Conservation (phyloP, 1,139 yeast species). For the Hyphopichia wangnamkhiaoensis region DNA sequence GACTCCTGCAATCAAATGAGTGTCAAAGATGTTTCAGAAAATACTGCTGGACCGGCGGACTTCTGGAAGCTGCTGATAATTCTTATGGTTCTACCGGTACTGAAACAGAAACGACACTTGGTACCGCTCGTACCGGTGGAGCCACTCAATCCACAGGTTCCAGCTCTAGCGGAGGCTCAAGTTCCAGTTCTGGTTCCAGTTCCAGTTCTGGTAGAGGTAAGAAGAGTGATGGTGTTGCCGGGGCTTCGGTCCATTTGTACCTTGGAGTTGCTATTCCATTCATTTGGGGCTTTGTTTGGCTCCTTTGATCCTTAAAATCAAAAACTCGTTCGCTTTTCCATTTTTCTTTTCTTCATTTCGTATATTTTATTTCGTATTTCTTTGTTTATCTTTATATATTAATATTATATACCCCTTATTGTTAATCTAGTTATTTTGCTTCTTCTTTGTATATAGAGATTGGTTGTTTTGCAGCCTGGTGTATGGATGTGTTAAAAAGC, state of each 20-base stretch:
- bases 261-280: not conserved
- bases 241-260: not conserved
- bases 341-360: not conserved
- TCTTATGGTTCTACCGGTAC: slow-evolving; percentile 10
- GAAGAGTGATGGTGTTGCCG: not conserved
- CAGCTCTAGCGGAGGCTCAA: not conserved
- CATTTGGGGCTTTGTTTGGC: not conserved
- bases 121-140: not conserved
- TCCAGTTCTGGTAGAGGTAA: not conserved
- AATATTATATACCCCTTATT: not conserved
- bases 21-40: slow-evolving; percentile 39
- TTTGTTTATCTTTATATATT: not conserved
- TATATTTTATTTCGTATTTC: not conserved
- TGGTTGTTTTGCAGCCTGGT: slow-evolving; percentile 1
- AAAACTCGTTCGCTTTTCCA: too few species aligned
- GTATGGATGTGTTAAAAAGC: not conserved
- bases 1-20: slow-evolving; percentile 38
- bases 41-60: slow-evolving; percentile 43
- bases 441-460: not conserved
- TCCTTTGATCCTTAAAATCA: too few species aligned
- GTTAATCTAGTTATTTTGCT: too few species aligned
- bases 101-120: not conserved
- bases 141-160: not conserved
- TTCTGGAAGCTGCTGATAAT: slow-evolving; percentile 17
- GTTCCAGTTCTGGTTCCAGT: not conserved